Percentiles rank a stretch among this genome's conserved stretches.
Conservation (phyloP, 2,329 filamentous ascomycete species). For the Thelonectria olida region DNA sequence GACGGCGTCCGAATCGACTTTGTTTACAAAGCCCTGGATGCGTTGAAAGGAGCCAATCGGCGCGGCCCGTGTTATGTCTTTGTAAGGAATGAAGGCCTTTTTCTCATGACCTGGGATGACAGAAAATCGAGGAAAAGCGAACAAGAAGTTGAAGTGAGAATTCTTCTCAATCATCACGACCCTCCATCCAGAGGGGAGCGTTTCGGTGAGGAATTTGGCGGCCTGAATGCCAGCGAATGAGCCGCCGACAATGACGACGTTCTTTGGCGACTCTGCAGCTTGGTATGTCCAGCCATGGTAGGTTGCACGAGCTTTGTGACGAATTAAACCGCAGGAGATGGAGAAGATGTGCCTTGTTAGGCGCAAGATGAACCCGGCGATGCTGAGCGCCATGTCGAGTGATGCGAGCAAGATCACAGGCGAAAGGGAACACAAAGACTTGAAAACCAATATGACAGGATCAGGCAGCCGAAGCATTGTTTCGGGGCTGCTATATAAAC, state of each 20-base stretch:
- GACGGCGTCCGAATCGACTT: neutral
- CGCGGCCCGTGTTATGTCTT: conserved; percentile 5
- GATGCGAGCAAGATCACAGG: too few species aligned
- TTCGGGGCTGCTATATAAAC: neutral
- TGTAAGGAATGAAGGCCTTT: conserved; percentile 11
- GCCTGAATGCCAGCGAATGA: conserved; percentile 25
- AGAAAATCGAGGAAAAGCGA: conserved; percentile 24
- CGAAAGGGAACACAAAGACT: too few species aligned
- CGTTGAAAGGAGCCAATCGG: conserved; percentile 21
- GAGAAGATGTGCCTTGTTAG: neutral
- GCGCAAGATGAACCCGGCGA: neutral
- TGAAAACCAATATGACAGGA: neutral
- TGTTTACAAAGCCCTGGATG: conserved; percentile 6
- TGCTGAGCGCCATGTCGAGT: neutral
- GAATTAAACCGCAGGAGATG: neutral
- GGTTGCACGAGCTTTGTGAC: neutral
- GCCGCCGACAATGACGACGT: conserved; percentile 23
- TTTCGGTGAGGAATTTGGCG: conserved; percentile 16
- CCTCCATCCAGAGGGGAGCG: conserved; percentile 21
- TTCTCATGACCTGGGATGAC: conserved; percentile 20
- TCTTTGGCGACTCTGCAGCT: conserved; percentile 2
- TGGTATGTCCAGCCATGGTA: conserved; percentile 24
- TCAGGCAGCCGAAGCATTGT: neutral
- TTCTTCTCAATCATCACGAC: conserved; percentile 27
- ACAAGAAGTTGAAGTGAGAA: conserved; percentile 27